Conservation (phyloP, 1,139 yeast genomes). For the Yamadazyma membranifaciens region DNA sequence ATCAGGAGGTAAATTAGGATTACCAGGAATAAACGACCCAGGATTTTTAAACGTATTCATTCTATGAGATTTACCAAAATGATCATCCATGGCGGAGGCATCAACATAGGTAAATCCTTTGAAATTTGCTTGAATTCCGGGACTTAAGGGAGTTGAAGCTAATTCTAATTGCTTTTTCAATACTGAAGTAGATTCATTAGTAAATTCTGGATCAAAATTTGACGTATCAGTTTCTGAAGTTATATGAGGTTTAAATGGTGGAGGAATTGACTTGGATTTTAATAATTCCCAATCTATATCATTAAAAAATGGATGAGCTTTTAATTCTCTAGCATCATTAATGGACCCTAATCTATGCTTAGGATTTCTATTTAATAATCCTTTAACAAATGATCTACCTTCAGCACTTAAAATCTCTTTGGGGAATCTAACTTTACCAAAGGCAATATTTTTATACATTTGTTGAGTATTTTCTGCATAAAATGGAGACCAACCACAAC, state of each 20-base stretch:
- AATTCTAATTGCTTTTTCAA: conserved; percentile 67
- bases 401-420: conserved; percentile 89
- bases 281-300: conserved; percentile 89
- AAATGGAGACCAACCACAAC: conserved; percentile 99
- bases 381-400: conserved; percentile 93
- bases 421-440: conserved; percentile 96
- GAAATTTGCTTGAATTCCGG: conserved; percentile 93
- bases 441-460: conserved; percentile 97
- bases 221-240: conserved; percentile 90
- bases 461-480: conserved; percentile 97
- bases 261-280: conserved; percentile 81
- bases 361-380: conserved; percentile 91
- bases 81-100: conserved; percentile 90
- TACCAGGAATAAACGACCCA: conserved; percentile 75
- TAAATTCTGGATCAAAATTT: conserved; percentile 96
- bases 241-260: conserved; percentile 95
- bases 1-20: conserved; percentile 76
- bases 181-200: conserved; percentile 83
- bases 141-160: conserved; percentile 80
- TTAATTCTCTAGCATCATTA: conserved; percentile 87
- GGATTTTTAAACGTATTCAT: conserved; percentile 53
- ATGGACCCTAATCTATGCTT: conserved; percentile 88
- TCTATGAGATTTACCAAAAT: conserved; percentile 52
- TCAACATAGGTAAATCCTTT: conserved; percentile 96
- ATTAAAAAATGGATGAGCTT: conserved; percentile 85